These are phyloP conservation scores for Iris pallida DNA, from an alignment of 116 monocot genomes.

Conservation along the genomic window DNA sequence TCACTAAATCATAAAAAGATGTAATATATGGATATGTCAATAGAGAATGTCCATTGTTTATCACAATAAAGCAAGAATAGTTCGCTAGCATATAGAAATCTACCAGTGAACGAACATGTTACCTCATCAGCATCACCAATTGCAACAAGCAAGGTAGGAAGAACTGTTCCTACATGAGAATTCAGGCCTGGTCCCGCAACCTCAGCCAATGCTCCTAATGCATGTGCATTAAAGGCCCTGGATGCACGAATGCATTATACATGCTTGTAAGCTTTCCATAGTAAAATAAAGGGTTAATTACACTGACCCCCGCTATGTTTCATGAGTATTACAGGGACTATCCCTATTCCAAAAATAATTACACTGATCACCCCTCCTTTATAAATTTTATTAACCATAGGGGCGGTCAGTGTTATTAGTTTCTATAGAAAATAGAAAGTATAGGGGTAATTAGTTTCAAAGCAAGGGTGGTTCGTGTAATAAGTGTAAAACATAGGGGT, in stretches of 20 bases:
- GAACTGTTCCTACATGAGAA: conserved; percentile 86
- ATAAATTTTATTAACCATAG: too few species aligned
- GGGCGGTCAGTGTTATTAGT: too few species aligned
- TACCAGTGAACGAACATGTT: conserved; percentile 5
- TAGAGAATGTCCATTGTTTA: not conserved
- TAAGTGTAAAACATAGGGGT: too few species aligned
- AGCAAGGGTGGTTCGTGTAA: too few species aligned
- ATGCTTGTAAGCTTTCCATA: not conserved
- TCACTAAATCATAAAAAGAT: too few species aligned
- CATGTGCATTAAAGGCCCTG: conserved; percentile 95
- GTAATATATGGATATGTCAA: not conserved
- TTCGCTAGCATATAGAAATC: not conserved
- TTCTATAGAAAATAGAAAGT: too few species aligned
- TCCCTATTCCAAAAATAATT: too few species aligned
- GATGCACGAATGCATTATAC: conserved; percentile 7
- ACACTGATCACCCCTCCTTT: too few species aligned
- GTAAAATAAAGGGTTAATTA: not conserved
- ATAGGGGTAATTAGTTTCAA: too few species aligned
- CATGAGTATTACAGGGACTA: too few species aligned
- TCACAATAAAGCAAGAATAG: not conserved
- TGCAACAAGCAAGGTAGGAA: conserved; percentile 71
- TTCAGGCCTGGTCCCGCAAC: conserved; percentile 88
- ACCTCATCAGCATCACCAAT: conserved; percentile 78
- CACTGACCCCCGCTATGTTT: too few species aligned
- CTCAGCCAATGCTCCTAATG: conserved; percentile 94